Evolutionary conservation across 176 grass and related monocot species (phyloP).

Genomic region (Dendrocalamus sinicus): DNA sequence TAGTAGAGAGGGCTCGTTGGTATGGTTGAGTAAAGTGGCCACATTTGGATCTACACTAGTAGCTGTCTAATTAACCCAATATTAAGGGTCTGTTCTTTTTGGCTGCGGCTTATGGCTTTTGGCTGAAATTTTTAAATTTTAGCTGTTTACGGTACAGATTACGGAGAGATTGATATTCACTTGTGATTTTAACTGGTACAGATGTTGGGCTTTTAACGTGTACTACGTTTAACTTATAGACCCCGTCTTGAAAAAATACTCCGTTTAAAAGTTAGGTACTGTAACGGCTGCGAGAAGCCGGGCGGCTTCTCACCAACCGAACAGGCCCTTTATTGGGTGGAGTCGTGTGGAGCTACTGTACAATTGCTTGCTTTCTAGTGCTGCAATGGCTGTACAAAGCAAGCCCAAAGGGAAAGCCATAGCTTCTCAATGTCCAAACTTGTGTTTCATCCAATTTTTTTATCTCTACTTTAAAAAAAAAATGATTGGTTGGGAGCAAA

Average conservation of each 20-base stretch:
- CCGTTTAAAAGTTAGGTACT: too few relatives aligned
- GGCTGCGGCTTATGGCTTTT: too few relatives aligned
- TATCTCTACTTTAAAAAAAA: neutral
- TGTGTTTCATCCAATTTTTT: neutral
- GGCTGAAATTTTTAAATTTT: too few relatives aligned
- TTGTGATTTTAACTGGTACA: too few relatives aligned
- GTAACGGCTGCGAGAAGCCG: too few relatives aligned
- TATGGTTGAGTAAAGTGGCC: constrained; percentile 32
- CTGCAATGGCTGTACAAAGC: constrained; percentile 21
- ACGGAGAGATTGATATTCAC: too few relatives aligned
- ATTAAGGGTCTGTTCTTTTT: too few relatives aligned
- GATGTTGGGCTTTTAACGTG: too few relatives aligned
- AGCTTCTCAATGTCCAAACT: neutral
- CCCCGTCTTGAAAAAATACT: too few relatives aligned
- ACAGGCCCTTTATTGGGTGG: constrained; percentile 1
- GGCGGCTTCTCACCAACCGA: too few relatives aligned
- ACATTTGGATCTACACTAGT: constrained; percentile 32
- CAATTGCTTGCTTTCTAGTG: constrained; percentile 19
- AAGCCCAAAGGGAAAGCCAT: neutral
- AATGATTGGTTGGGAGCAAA: neutral
- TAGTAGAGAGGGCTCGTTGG: constrained; percentile 28
- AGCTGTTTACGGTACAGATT: too few relatives aligned
- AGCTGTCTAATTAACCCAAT: constrained; percentile 15
- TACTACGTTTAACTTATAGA: too few relatives aligned
- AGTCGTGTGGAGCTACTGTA: constrained; percentile 27